Evolutionary conservation across 2,329 filamentous ascomycete species (phyloP).

Genomic region (Rhinocladiella similis): DNA sequence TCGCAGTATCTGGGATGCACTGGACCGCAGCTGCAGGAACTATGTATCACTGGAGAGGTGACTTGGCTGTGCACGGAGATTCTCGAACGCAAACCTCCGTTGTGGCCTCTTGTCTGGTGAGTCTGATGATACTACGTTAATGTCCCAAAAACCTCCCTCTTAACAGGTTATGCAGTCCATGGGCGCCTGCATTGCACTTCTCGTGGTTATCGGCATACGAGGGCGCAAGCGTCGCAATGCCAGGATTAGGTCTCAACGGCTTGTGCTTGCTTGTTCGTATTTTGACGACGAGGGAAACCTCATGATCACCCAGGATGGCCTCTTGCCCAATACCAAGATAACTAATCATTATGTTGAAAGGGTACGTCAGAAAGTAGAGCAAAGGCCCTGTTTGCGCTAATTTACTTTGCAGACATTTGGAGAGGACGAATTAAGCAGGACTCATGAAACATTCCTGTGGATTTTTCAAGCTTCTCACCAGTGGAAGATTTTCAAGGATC

Average conservation of each 20-base stretch:
- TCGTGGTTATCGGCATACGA: constrained; percentile 55
- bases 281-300: constrained; percentile 46
- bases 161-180: constrained; percentile 52
- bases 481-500: constrained; percentile 68
- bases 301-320: constrained; percentile 48
- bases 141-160: not conserved
- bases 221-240: constrained; percentile 55
- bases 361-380: constrained; percentile 37
- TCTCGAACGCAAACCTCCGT: constrained; percentile 65
- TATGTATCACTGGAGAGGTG: constrained; percentile 58
- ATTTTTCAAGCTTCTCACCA: constrained; percentile 78
- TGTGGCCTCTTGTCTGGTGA: constrained; percentile 69
- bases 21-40: constrained; percentile 77
- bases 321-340: constrained; percentile 62
- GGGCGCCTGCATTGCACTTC: constrained; percentile 61
- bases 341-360: constrained; percentile 73
- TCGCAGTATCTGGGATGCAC: constrained; percentile 82
- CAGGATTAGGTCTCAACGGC: constrained; percentile 61
- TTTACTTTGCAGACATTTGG: constrained; percentile 49
- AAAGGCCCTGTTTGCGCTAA: not conserved
- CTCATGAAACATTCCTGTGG: constrained; percentile 83
- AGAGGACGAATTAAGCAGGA: constrained; percentile 72
- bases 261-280: constrained; percentile 49
- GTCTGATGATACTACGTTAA: constrained; percentile 28
- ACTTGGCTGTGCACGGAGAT: constrained; percentile 35